Conservation (phyloP, 2,329 filamentous ascomycete species). For the Cercospora janseana region DNA sequence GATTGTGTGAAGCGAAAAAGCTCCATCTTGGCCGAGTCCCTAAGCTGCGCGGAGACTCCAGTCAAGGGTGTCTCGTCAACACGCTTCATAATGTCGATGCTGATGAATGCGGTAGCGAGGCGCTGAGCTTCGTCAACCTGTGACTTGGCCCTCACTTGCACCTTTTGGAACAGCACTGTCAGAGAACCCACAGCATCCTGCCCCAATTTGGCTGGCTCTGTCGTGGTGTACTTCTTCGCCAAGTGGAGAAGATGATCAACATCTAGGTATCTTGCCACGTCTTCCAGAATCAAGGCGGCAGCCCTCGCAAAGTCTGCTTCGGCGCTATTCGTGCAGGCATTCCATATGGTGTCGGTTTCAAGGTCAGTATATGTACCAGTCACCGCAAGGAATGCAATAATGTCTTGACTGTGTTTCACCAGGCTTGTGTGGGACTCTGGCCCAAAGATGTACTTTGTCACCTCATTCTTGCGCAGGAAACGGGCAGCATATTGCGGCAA, state of each 20-base stretch:
- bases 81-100: constrained; percentile 31
- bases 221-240: constrained; percentile 65
- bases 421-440: constrained; percentile 90
- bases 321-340: constrained; percentile 74
- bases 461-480: constrained; percentile 65
- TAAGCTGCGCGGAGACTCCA: constrained; percentile 18
- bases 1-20: constrained; percentile 22
- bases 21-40: constrained; percentile 24
- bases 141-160: constrained; percentile 12
- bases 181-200: constrained; percentile 29
- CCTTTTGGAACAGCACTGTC: constrained; percentile 21
- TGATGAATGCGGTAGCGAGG: constrained; percentile 29
- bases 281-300: constrained; percentile 64
- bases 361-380: constrained; percentile 68
- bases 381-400: constrained; percentile 82
- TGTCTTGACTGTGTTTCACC: constrained; percentile 75
- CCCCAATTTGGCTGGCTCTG: constrained; percentile 28
- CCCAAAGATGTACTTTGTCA: constrained; percentile 84
- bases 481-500: constrained; percentile 67
- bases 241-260: constrained; percentile 59
- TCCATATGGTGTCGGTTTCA: constrained; percentile 81
- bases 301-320: constrained; percentile 83
- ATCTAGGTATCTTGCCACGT: constrained; percentile 48
- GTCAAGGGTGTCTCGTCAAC: constrained; percentile 15
- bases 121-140: constrained; percentile 10